phyloP scores from a whole-genome alignment of 2,329 filamentous ascomycete genomes.

The Botryotinia convoluta region DNA sequence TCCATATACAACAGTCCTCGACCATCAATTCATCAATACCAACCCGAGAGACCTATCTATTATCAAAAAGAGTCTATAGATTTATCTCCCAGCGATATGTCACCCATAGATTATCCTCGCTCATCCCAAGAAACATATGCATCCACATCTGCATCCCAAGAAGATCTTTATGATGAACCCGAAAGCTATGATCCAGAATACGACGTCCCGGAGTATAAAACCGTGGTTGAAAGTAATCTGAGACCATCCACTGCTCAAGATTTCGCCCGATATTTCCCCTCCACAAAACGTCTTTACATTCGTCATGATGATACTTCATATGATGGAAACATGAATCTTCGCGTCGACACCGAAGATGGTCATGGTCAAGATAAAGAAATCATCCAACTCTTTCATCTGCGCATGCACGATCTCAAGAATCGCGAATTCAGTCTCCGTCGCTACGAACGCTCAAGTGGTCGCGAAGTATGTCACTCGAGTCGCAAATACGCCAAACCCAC shows the following conservation, averaged over 20 bases:
- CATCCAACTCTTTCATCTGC: slow-evolving; percentile 81
- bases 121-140: slow-evolving; percentile 67
- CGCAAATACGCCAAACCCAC: slow-evolving; percentile 62
- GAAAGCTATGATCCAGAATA: slow-evolving; percentile 41
- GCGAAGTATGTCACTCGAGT: slow-evolving; percentile 85
- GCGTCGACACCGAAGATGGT: slow-evolving; percentile 73
- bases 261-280: slow-evolving; percentile 85
- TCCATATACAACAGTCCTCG: slow-evolving; percentile 45
- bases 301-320: slow-evolving; percentile 85
- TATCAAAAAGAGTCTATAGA: slow-evolving; percentile 19
- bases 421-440: slow-evolving; percentile 87
- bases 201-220: slow-evolving; percentile 45
- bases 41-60: slow-evolving; percentile 23
- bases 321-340: slow-evolving; percentile 96
- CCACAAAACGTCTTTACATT: slow-evolving; percentile 74
- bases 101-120: slow-evolving; percentile 37
- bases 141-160: slow-evolving; percentile 64
- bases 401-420: slow-evolving; percentile 86
- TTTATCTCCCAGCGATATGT: slow-evolving; percentile 26
- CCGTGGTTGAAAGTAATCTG: slow-evolving; percentile 62
- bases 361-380: slow-evolving; percentile 57
- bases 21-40: slow-evolving; percentile 30
- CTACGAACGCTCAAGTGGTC: slow-evolving; percentile 88
- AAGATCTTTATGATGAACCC: slow-evolving; percentile 51
- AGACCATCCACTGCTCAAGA: slow-evolving; percentile 76